These are phyloP conservation scores for Globisporangium parvum DNA, from an alignment of 352 stramenopile genomes.

Conservation along the genomic window DNA sequence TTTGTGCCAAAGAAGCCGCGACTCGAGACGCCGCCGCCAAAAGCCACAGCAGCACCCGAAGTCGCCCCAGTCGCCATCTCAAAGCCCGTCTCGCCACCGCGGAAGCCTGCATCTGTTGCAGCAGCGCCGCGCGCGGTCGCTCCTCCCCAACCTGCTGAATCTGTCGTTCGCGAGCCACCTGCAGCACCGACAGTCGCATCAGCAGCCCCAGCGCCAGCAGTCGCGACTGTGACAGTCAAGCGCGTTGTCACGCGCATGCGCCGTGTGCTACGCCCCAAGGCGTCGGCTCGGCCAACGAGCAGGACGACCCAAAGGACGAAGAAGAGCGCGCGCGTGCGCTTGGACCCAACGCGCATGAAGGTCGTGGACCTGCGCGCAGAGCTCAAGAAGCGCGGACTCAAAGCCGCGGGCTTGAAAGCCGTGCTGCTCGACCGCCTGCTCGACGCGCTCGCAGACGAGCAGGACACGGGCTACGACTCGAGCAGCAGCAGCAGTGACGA, in stretches of 20 bases:
- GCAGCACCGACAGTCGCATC: neutral
- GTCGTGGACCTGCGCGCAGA: constrained; percentile 56
- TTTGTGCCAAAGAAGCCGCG: constrained; percentile 13
- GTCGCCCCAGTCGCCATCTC: neutral
- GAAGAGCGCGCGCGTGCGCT: neutral
- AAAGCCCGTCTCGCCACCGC: neutral
- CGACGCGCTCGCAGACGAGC: constrained; percentile 34
- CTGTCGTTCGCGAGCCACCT: too few species aligned
- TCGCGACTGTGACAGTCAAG: neutral
- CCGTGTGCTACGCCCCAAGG: constrained; percentile 25
- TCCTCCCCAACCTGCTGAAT: too few species aligned
- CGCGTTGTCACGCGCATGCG: constrained; percentile 40
- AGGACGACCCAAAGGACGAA: constrained; percentile 5
- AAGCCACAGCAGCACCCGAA: neutral
- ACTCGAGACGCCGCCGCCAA: neutral
- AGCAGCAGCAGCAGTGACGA: constrained; percentile 18
- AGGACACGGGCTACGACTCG: too few species aligned
- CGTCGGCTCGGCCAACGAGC: constrained; percentile 18
- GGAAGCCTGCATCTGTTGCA: neutral
- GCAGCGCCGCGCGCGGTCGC: too few species aligned
- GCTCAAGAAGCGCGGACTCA: constrained; percentile 54
- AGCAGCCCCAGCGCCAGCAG: too few species aligned
- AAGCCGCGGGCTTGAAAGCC: constrained; percentile 44
- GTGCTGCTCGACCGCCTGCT: constrained; percentile 40
- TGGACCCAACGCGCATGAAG: constrained; percentile 25